Evolutionary conservation across 352 stramenopile genomes (phyloP), one percentile per base, ranked within the genome.

Genomic region (Phytophthora ramorum): DNA sequence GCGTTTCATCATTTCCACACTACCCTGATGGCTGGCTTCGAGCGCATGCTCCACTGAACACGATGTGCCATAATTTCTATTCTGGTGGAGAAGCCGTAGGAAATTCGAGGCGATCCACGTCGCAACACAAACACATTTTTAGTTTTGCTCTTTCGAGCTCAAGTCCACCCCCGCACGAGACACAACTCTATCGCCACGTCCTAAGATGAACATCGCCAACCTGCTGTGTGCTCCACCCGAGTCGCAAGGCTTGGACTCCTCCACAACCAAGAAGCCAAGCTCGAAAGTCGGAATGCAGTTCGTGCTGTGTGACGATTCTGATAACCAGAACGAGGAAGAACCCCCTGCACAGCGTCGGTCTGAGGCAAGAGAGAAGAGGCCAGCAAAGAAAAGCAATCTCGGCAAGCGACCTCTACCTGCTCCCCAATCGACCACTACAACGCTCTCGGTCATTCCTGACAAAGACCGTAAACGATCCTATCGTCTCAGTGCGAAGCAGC

Each of bases 401-500:
- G 19, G 12, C 34, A 40, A 40, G 14, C 12, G 34, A 40, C 34
- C 34, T 40, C 12, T 40, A 40, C 46, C 24, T 38, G 3, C 13
- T 19, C 12, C 13, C 7, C 14, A 24, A 26, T 24, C 26, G 26
- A 28, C 17, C 14, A 53, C 46, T 17, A 26, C 52, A 17, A 32
- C 52, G 7, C 16, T 32, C 2, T 50, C 52, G 9, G 52, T 60
- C 1, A 43, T 60, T 26, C 37, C 37, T 9, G 52, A 60, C 38
- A 49, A 50, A 19, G 40, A 60, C 16, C 54, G 43, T 34, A 62
- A 53, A 22, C 54, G 43, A 7, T n/a, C 28, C 7, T 53, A 46
- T 8, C 51, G 52, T 14, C 44, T 69, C 30, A 69, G 60, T 37
- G 35, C 51, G 16, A 47, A 45, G 5, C 60, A 61, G 17, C 32